Conservation (phyloP, 1,284 basidiomycete genomes). For the Leccinum idahoense region DNA sequence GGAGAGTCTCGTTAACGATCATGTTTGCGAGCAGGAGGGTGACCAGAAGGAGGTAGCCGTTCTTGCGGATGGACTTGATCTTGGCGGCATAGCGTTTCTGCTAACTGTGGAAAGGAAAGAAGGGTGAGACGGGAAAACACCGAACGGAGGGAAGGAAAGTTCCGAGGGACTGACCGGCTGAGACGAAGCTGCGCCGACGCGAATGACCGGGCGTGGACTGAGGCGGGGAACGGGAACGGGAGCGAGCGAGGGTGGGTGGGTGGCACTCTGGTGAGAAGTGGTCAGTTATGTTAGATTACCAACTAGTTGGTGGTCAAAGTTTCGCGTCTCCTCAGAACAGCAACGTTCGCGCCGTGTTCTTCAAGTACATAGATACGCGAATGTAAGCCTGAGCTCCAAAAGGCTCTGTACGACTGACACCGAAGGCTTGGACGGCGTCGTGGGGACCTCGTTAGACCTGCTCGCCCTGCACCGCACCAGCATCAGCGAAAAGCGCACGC, state of each 20-base stretch:
- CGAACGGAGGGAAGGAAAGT: no score
- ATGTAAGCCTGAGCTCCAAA: constrained; percentile 49
- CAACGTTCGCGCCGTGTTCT: constrained; percentile 53
- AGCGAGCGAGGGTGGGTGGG: no score
- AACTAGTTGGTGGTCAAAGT: constrained; percentile 10
- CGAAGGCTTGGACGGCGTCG: constrained; percentile 43
- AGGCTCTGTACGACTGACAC: constrained; percentile 51
- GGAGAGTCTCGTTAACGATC: constrained; percentile 89
- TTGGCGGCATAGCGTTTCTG: constrained; percentile 79
- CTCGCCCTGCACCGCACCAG: constrained; percentile 32
- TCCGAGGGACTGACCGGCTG: no score
- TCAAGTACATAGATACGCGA: constrained; percentile 54
- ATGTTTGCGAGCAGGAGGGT: constrained; percentile 82
- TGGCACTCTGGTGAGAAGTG: no score
- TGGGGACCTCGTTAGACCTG: constrained; percentile 27
- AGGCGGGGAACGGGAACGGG: no score
- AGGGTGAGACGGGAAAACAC: not conserved
- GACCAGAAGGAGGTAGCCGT: constrained; percentile 80
- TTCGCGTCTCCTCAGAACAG: constrained; percentile 46
- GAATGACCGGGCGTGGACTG: no score
- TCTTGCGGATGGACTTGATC: constrained; percentile 83
- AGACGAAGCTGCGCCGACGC: no score
- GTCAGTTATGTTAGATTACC: no score
- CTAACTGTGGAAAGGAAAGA: constrained; percentile 37
- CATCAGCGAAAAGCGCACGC: not conserved